A percentile compares a stretch with the other conserved stretches of the same genome.
Conservation (phyloP, 2,329 filamentous ascomycete genomes). For the Talaromyces marneffei region DNA sequence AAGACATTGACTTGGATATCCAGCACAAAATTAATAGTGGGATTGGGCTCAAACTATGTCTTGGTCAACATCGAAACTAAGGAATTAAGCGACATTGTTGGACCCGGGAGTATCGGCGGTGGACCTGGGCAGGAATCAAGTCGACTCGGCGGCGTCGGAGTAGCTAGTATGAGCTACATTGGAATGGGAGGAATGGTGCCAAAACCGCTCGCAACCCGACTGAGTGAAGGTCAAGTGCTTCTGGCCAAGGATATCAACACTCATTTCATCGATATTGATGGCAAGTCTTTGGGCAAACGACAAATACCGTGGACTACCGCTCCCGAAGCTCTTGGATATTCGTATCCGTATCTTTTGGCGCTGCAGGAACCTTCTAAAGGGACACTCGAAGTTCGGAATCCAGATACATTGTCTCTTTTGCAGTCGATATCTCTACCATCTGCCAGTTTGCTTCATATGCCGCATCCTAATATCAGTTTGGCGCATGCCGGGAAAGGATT, state of each 20-base stretch:
- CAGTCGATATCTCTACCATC: conserved; percentile 78
- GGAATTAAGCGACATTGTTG: conserved; percentile 70
- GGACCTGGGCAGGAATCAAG: conserved; percentile 59
- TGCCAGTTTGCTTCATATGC: conserved; percentile 81
- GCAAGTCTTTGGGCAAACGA: conserved; percentile 71
- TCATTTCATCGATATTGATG: conserved; percentile 78
- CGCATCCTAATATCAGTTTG: conserved; percentile 86
- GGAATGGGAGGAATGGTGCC: conserved; percentile 87
- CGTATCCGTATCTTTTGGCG: conserved; percentile 89
- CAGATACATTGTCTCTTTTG: conserved; percentile 80
- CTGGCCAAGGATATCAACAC: conserved; percentile 98
- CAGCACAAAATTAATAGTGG: conserved; percentile 78
- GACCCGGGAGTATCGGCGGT: conserved; percentile 65
- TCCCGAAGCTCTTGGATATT: conserved; percentile 89
- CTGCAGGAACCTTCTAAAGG: conserved; percentile 79
- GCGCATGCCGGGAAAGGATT: conserved; percentile 96
- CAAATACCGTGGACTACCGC: conserved; percentile 90
- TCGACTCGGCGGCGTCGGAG: conserved; percentile 76
- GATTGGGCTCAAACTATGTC: conserved; percentile 86
- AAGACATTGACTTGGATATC: conserved; percentile 88
- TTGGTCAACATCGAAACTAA: conserved; percentile 77
- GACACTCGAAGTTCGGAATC: conserved; percentile 82
- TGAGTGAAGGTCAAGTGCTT: conserved; percentile 77
- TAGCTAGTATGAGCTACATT: conserved; percentile 92
- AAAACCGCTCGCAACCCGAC: conserved; percentile 76